Evolutionary conservation across 2,329 filamentous ascomycete species (phyloP).

Genomic region (Diaporthe humulicola): DNA sequence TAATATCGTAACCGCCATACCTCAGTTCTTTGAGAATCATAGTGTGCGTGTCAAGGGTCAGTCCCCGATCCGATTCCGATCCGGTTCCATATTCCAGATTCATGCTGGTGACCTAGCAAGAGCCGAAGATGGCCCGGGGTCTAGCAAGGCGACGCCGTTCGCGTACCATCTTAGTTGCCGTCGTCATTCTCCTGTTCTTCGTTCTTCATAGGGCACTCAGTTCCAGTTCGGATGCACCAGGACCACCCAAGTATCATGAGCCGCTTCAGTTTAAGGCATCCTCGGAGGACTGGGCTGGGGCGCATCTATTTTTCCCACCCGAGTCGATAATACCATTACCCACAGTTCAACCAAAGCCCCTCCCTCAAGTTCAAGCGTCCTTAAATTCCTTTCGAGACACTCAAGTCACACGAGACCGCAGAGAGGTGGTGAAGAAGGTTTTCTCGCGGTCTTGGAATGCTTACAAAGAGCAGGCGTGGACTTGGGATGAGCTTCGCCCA

Average conservation of each 20-base stretch:
- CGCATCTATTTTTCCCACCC: background rate
- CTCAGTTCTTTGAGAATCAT: background rate
- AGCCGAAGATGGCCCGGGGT: background rate
- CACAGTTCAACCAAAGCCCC: background rate
- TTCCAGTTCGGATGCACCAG: background rate
- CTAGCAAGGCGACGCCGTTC: background rate
- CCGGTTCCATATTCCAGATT: too few species aligned
- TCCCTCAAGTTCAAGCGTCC: background rate
- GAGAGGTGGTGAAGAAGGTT: conserved; percentile 53
- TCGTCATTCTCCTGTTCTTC: background rate
- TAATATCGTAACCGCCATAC: background rate
- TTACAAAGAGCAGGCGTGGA: conserved; percentile 66
- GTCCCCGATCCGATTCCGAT: too few species aligned
- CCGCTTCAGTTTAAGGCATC: background rate
- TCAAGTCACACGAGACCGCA: conserved; percentile 31
- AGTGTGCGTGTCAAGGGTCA: background rate
- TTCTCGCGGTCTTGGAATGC: conserved; percentile 62
- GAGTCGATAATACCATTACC: background rate
- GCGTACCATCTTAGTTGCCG: background rate
- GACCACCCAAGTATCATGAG: background rate
- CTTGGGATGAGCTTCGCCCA: conserved; percentile 64
- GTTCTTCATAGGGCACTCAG: background rate
- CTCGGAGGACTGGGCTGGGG: background rate
- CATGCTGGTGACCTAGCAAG: background rate
- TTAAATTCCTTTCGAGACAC: background rate